phyloP scores from a whole-genome alignment of 192 early-diverging fungal genomes.

The Helicostylum pulchrum region DNA sequence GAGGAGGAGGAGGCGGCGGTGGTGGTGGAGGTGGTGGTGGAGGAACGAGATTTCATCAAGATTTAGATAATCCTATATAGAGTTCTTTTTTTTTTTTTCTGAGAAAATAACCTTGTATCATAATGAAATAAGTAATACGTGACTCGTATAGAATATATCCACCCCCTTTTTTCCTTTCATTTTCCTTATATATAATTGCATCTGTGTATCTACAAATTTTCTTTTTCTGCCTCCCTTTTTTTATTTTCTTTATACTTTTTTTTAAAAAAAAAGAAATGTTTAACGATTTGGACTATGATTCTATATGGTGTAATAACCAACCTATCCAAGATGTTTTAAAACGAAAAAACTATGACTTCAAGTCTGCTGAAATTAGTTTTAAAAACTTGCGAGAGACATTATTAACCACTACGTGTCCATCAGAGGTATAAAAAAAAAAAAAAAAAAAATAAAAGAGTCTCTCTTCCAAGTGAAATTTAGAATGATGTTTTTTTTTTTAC shows the following conservation, averaged over 20 bases:
- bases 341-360: neutral
- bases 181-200: neutral
- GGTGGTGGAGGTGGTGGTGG: neutral
- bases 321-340: neutral
- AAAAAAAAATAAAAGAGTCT: neutral
- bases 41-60: slow-evolving; percentile 1
- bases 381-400: slow-evolving; percentile 11
- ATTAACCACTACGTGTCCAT: neutral
- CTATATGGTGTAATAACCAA: neutral
- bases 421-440: slow-evolving; percentile 7
- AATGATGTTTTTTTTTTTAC: neutral
- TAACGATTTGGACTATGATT: neutral
- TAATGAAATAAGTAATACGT: too few species aligned
- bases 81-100: neutral
- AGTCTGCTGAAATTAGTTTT: slow-evolving; percentile 22
- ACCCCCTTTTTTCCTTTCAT: too few species aligned
- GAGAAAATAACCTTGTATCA: too few species aligned
- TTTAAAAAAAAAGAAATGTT: neutral
- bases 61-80: slow-evolving; percentile 3
- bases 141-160: too few species aligned
- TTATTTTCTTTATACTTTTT: neutral
- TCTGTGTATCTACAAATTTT: neutral
- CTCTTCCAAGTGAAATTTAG: neutral
- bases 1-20: neutral
- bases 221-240: neutral